These are phyloP conservation scores for Protomyces macrosporus DNA, from an alignment of 1,139 yeast species.

Conservation along the genomic window DNA sequence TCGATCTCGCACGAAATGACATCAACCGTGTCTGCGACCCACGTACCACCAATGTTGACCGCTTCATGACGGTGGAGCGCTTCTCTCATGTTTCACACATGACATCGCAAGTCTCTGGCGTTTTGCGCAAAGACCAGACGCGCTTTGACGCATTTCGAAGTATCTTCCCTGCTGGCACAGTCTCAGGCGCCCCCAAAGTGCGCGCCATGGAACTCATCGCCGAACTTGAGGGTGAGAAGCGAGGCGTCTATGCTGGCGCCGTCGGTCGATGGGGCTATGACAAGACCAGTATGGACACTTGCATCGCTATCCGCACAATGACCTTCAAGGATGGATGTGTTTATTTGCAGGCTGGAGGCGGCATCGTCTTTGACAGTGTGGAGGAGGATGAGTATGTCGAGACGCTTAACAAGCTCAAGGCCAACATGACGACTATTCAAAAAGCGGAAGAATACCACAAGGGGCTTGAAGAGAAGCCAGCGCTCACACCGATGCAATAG, in stretches of 20 bases:
- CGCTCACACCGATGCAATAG: no score
- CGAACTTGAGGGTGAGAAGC: slow-evolving; percentile 80
- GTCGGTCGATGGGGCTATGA: slow-evolving; percentile 99
- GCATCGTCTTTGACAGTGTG: slow-evolving; percentile 91
- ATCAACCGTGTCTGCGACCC: slow-evolving; percentile 93
- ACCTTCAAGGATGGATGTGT: slow-evolving; percentile 85
- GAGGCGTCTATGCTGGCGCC: slow-evolving; percentile 98
- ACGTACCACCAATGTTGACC: slow-evolving; percentile 71
- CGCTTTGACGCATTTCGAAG: slow-evolving; percentile 96
- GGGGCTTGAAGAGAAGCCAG: background rate
- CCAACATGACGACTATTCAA: slow-evolving; percentile 80
- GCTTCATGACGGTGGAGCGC: slow-evolving; percentile 81
- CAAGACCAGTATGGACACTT: slow-evolving; percentile 88
- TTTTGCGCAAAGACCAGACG: slow-evolving; percentile 71
- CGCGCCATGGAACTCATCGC: slow-evolving; percentile 92
- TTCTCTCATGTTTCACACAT: slow-evolving; percentile 97
- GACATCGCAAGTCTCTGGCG: slow-evolving; percentile 92
- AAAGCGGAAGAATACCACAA: slow-evolving; percentile 85
- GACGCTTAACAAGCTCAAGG: slow-evolving; percentile 95
- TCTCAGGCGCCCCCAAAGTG: slow-evolving; percentile 96
- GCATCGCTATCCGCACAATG: slow-evolving; percentile 96
- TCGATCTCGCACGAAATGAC: slow-evolving; percentile 93
- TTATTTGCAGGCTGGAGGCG: slow-evolving; percentile 97
- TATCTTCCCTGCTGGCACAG: slow-evolving; percentile 98
- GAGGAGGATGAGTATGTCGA: slow-evolving; percentile 92